phyloP scores from a whole-genome alignment of 2,329 filamentous ascomycete species.

The Neospermospora avenae region DNA sequence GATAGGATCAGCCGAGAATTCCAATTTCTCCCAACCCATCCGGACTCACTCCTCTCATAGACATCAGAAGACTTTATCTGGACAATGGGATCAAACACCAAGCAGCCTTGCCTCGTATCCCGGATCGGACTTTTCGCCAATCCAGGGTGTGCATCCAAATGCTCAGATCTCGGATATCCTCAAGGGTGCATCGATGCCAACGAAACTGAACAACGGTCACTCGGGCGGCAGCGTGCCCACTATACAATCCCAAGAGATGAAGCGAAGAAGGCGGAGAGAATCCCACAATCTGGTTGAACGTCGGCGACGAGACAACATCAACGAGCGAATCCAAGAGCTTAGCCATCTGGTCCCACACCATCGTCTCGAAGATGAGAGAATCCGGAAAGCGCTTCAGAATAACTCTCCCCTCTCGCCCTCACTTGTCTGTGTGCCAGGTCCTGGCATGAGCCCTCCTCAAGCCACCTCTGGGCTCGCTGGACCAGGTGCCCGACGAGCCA shows the following conservation, averaged over 20 bases:
- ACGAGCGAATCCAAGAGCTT: conserved; percentile 95
- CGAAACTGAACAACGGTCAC: conserved; percentile 63
- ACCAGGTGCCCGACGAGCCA: conserved; percentile 76
- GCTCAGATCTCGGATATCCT: conserved; percentile 86
- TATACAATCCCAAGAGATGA: conserved; percentile 83
- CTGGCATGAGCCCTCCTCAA: conserved; percentile 61
- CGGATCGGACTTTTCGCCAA: conserved; percentile 83
- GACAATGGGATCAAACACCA: conserved; percentile 85
- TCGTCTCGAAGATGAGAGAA: conserved; percentile 93
- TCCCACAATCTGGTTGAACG: conserved; percentile 97
- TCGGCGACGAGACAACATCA: conserved; percentile 94
- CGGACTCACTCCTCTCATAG: conserved; percentile 59
- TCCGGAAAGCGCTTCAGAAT: conserved; percentile 90
- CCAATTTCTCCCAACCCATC: conserved; percentile 77
- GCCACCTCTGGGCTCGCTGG: conserved; percentile 87
- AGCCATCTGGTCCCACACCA: conserved; percentile 90
- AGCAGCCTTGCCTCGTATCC: conserved; percentile 81
- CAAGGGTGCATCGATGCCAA: conserved; percentile 84
- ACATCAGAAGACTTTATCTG: conserved; percentile 81
- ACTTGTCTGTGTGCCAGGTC: conserved; percentile 59
- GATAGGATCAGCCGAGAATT: conserved; percentile 60
- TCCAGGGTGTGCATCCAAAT: conserved; percentile 60
- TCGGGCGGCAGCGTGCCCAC: conserved; percentile 28
- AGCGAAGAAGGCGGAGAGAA: conserved; percentile 84
- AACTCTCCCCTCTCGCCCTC: conserved; percentile 86